Evolutionary conservation across 495 filamentous ascomycete genomes (phyloP), one percentile per base, ranked within the genome.

Genomic region (Trypethelium eluteriae): DNA sequence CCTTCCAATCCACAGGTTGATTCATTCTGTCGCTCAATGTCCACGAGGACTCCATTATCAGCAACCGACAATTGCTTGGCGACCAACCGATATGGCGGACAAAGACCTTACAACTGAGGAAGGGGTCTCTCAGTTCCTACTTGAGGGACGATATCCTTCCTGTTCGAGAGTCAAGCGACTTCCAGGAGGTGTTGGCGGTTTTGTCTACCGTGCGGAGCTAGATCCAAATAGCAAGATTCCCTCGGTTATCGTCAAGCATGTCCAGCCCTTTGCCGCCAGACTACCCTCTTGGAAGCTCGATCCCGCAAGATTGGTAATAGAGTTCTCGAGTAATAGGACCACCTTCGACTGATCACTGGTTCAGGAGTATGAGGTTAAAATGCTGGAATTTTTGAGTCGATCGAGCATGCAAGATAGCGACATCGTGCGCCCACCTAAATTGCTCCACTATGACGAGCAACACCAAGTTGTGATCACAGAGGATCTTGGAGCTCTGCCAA

Each of bases 21-120:
- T 25, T 25, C 25, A 25, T 25, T 25, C 25, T 25, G 25, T 25
- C 25, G 25, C 25, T 25, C 25, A 25, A 25, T 25, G 0, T 25
- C 25, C 25, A 25, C 25, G 25, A 44, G 14, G 1, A 44, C 41
- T 44, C 14, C 41, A 44, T 7, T 14, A 14, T 44, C 14, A 44
- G 41, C 14, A 44, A 14, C 41, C 6, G 7, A 44, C 7, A 44
- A 44, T 14, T 44, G 7, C 41, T 59, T 59, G n/a, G 12, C 53
- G 53, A 10, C 53, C 9, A 35, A 10, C 10, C 11, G 5, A 53
- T 6, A 65, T 65, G 63, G 39, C 63, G 10, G n/a, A 36, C 9
- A 7, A 59, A 11, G 64, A 66, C 49, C 64, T 66, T 38, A 57
- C 47, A 11, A 66, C 64, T 3, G 64, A 66, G 39, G 64, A 66